Conservation (phyloP, 768 basidiomycete genomes). For the Mycena albidolilacea region DNA sequence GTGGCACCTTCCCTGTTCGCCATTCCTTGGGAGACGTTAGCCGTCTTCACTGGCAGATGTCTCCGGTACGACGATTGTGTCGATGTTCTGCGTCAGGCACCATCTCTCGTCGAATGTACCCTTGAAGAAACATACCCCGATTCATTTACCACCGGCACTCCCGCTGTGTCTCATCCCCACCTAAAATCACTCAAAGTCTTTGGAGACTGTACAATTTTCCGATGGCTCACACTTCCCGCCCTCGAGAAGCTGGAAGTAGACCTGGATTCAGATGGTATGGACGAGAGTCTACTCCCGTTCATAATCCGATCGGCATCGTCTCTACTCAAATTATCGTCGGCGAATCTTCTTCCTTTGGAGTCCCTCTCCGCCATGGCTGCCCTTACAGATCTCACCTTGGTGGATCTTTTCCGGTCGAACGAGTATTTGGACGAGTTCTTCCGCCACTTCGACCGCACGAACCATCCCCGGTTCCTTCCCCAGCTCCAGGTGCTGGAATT, state of each 20-base stretch:
- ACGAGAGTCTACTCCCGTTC: neutral
- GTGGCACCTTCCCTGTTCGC: neutral
- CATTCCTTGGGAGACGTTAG: conserved; percentile 9
- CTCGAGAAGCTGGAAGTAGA: neutral
- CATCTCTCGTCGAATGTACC: conserved; percentile 15
- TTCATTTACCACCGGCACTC: neutral
- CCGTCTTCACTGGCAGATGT: neutral
- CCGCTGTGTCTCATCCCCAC: neutral
- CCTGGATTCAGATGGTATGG: too few relatives aligned
- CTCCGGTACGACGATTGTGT: neutral
- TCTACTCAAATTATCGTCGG: neutral
- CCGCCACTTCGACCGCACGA: neutral
- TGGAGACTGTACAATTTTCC: neutral
- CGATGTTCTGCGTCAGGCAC: neutral
- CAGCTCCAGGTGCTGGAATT: neutral
- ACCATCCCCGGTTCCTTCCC: neutral
- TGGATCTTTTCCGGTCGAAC: neutral
- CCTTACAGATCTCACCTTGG: neutral
- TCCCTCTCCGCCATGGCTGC: neutral
- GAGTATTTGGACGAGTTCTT: neutral
- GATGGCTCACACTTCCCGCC: neutral
- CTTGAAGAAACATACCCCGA: too few relatives aligned
- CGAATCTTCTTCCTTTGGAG: neutral
- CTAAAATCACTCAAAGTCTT: neutral
- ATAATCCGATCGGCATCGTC: neutral